Base-by-base conservation (phyloP, 768 basidiomycete species). In the Agaricus blazei region DNA sequence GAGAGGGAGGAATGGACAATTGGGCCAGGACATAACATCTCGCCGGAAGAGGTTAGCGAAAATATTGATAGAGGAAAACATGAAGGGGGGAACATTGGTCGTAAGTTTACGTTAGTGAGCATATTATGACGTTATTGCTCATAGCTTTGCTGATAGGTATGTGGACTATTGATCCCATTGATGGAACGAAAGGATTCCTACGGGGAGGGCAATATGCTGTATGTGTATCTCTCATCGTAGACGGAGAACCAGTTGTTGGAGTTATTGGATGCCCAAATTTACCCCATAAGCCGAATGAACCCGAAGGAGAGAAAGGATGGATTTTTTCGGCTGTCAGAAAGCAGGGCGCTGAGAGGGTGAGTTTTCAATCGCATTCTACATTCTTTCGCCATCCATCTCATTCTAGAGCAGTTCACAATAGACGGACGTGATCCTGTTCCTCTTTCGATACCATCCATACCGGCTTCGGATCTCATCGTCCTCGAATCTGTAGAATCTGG, bases 211-310 rank as follows among this genome's bases (percentile, higher is more conserved):
- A 97, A 68, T 97, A 93, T 65, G 93, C 93, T 4, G 90, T 97
- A 19, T 96, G 94, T 68, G 71, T 97, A 9, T 87, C 93, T 0
- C 75, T 97, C 53, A 83, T 96, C 63, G 76, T 90, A 43, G 84
- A 94, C 59, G 79, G 87, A 0, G 68, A 84, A 50, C 90, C 93
- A 34, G 76, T 91, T 65, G 75, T 97, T 2, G 93, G 91, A 4
- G 83, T 94, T 15, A 87, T 94, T 60, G 93, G 93, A 6, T 97
- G 95, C 68, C 96, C 96, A 1, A 99, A 99, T 69, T 76, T 98
- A n/a, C 88, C 85, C 7, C 69, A 83, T 37, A 74, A 83, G 61
- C 68, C 71, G 4, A 60, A 68, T 1, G 68, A 79, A 34, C 81
- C 85, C 3, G 74, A 84, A 9, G 80, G 80, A 9, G 76, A 75